Base-by-base conservation (phyloP, 805 yeast species). In the Clavispora fructus region DNA sequence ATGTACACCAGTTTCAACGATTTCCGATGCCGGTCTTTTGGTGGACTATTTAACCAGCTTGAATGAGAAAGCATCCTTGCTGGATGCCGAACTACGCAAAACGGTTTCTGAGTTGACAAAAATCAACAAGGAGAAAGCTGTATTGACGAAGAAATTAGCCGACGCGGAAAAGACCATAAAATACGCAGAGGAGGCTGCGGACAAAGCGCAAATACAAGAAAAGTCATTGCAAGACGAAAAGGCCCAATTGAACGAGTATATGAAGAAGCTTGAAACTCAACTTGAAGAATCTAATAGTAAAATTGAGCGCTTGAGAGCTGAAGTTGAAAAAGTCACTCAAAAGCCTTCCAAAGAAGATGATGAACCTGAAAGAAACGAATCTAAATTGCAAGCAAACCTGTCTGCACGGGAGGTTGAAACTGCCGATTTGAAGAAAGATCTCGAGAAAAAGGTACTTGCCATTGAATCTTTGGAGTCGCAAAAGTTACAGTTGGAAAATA, bases 1-100 rank as follows among this genome's bases (percentile, higher is more conserved):
- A 56, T 67, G 78, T 52, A 91, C 97, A 0, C 98, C 98, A 0
- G 75, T 87, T 42, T 75, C 86, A 1, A 77, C 83, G 31, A 79
- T 94, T 19, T 68, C 83, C 0, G 96, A 92, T 58, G 79, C 85
- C 1, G 87, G 80, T 9, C 69, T 79, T 7, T 68, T 92, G 35
- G 79, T 82, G 30, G 89, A 84, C 35, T 91, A 83, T 62, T 73
- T 92, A 42, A 71, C 74, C 33, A 82, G 86, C 28, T 62, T 87
- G 42, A 76, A 75, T 17, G 73, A 79, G 42, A 85, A 86, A 57
- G 80, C 77, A 29, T 70, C 69, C 1, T 61, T 91, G 67, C 69
- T 85, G 47, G 80, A 76, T 53, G 75, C 73, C 1, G 97, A 92
- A 59, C 65, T 91, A 57, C 73, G 82, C 44, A 72, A 76, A 28